Conservation (phyloP, 192 early-diverging fungal species). For the Lunasporangiospora selenospora region DNA sequence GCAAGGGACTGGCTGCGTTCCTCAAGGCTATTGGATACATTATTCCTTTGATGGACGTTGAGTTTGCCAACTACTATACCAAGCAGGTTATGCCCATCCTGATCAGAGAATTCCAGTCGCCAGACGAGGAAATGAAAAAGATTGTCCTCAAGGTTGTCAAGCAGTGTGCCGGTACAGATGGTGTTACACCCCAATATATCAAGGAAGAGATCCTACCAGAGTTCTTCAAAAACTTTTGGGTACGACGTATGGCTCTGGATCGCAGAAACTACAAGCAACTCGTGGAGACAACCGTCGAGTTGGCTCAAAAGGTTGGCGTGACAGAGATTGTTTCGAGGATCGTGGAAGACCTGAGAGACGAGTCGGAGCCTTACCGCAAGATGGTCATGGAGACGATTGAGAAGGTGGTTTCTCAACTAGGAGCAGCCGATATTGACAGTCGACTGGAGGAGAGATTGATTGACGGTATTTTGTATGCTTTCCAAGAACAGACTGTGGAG, state of each 20-base stretch:
- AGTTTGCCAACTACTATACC: constrained; percentile 94
- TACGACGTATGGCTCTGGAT: constrained; percentile 96
- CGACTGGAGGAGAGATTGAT: constrained; percentile 95
- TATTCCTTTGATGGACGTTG: constrained; percentile 96
- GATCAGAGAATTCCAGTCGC: constrained; percentile 95
- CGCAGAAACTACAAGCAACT: constrained; percentile 91
- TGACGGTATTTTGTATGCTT: constrained; percentile 96
- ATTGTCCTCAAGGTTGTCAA: constrained; percentile 98
- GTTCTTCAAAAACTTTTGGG: constrained; percentile 98
- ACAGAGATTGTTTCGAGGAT: constrained; percentile 87
- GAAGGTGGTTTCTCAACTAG: constrained; percentile 76
- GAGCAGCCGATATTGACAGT: constrained; percentile 90
- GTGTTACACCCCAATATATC: constrained; percentile 86
- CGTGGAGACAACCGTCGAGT: constrained; percentile 95
- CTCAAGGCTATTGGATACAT: constrained; percentile 99
- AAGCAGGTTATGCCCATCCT: constrained; percentile 93
- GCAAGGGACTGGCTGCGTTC: constrained; percentile 96
- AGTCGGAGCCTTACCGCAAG: constrained; percentile 89
- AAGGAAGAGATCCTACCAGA: constrained; percentile 92
- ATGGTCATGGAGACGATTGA: constrained; percentile 99
- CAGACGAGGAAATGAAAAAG: constrained; percentile 99
- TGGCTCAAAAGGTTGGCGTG: constrained; percentile 93
- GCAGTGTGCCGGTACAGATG: constrained; percentile 95
- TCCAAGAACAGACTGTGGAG: constrained; percentile 98
- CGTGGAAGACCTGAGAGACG: constrained; percentile 95